Conservation (phyloP, 306 rosid species). For the Fragaria iinumae region DNA sequence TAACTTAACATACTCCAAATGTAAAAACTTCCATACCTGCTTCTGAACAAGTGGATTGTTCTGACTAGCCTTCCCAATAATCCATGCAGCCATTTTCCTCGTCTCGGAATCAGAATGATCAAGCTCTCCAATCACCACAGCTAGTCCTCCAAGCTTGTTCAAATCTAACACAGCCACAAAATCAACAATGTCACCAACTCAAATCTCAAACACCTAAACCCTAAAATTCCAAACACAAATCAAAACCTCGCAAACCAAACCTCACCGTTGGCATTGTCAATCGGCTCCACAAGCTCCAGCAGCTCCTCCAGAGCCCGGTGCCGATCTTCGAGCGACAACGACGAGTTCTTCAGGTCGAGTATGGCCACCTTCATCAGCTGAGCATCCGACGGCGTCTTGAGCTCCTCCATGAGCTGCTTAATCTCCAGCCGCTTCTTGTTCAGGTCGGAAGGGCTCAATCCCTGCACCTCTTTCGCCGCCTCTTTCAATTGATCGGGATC, state of each 20-base stretch:
- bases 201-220: neutral
- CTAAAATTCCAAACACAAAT: neutral
- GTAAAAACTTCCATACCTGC: slow-evolving; percentile 39
- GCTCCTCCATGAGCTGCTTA: slow-evolving; percentile 72
- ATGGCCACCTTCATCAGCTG: slow-evolving; percentile 77
- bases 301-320: slow-evolving; percentile 77
- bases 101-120: slow-evolving; percentile 56
- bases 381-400: slow-evolving; percentile 73
- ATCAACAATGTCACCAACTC: neutral
- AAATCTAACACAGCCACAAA: slow-evolving; percentile 47
- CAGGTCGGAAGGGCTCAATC: slow-evolving; percentile 46
- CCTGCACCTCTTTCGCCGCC: slow-evolving; percentile 49
- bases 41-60: slow-evolving; percentile 76
- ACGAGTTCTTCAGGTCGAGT: slow-evolving; percentile 65
- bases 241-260: neutral
- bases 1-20: neutral
- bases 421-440: slow-evolving; percentile 59
- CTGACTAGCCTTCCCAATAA: slow-evolving; percentile 81
- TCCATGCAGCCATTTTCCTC: slow-evolving; percentile 79
- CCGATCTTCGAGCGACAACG: slow-evolving; percentile 68
- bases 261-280: slow-evolving; percentile 81
- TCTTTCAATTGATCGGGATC: slow-evolving; percentile 73
- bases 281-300: slow-evolving; percentile 73
- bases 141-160: slow-evolving; percentile 72
- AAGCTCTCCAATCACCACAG: slow-evolving; percentile 50